These are phyloP conservation scores for Auricularia sp. DNA, from an alignment of 768 basidiomycete species.

Conservation along the genomic window DNA sequence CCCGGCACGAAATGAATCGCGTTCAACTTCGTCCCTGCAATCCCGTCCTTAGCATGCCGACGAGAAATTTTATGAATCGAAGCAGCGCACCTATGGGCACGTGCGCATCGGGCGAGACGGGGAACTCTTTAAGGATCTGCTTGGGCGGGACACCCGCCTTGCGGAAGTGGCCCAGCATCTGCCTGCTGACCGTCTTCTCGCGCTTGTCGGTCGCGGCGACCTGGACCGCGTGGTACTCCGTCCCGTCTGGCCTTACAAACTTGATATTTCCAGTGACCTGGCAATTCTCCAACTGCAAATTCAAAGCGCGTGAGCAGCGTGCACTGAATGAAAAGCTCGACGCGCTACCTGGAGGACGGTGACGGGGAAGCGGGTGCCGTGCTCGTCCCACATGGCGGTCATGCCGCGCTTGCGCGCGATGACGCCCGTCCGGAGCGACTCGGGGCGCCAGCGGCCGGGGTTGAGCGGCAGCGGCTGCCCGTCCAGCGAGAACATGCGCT, in stretches of 20 bases:
- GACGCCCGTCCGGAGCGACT: conserved; percentile 80
- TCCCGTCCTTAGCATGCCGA: conserved; percentile 1
- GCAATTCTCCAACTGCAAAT: conserved; percentile 65
- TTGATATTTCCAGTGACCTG: conserved; percentile 77
- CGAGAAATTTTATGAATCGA: not conserved
- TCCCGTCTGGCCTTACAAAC: conserved; percentile 51
- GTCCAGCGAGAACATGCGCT: not conserved
- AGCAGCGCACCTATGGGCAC: conserved; percentile 67
- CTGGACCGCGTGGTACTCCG: conserved; percentile 86
- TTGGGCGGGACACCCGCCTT: conserved; percentile 78
- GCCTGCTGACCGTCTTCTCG: conserved; percentile 58
- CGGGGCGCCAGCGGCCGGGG: conserved; percentile 52
- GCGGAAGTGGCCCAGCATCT: conserved; percentile 83
- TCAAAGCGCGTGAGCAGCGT: too few relatives aligned
- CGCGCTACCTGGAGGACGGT: conserved; percentile 80
- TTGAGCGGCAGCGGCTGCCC: not conserved
- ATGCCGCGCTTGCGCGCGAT: conserved; percentile 95
- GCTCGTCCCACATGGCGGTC: conserved; percentile 86
- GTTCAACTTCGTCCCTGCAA: conserved; percentile 72
- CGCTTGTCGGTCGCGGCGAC: conserved; percentile 75
- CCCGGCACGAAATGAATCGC: conserved; percentile 96
- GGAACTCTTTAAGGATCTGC: conserved; percentile 76
- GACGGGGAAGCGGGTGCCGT: conserved; percentile 79
- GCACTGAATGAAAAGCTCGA: not conserved
- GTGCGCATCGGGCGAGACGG: conserved; percentile 80